Base-by-base conservation (phyloP, 2,329 filamentous ascomycete species). In the Fusarium tupiense region DNA sequence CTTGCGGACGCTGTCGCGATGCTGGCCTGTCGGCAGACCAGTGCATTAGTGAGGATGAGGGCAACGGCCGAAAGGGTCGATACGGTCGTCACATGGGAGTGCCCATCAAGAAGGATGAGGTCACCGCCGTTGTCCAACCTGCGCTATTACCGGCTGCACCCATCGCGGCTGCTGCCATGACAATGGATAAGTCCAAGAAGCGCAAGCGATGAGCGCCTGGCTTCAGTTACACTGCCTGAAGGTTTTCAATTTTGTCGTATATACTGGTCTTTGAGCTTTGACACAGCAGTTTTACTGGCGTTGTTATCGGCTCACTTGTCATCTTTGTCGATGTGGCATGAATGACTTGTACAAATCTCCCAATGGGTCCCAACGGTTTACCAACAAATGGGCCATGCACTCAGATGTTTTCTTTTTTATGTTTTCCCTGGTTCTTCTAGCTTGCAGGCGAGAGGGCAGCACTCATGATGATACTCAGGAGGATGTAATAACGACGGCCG, bases 21-120 rank as follows among this genome's bases (percentile, higher is more conserved):
- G 96, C 96, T 49, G 96, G 96, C 26, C 94, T 99, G 78, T 93
- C 93, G 65, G 91, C 94, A 68, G 96, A 98, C 76, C 94, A 96
- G 74, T 99, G 96, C 83, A 91, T 99, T 83, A 98, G 95, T 83
- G 96, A 99, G 83, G 96, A 99, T 78, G 96, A 99, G 84, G 95
- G 95, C 74, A 98, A 98, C 82, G 96, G 96, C 74, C 93, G 96
- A 80, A 98, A 98, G 84, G 96, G 96, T 73, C 92, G 96, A 66
- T 98, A 98, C 81, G 90, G 90, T 77, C 89, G 90, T 73, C 90
- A 92, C 81, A 92, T 92, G 90, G 90, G 90, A 66, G 90, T 92
- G 44, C 89, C 90, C 60, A 86, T 91, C 78, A 88, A 88, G 81
- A 88, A 88, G 67, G 86, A 89, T 40, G 90, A 91, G 35, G 76